Evolutionary conservation across 352 stramenopile species (phyloP), one percentile per base, ranked within the genome.

Genomic region (Blastocystis sp.): DNA sequence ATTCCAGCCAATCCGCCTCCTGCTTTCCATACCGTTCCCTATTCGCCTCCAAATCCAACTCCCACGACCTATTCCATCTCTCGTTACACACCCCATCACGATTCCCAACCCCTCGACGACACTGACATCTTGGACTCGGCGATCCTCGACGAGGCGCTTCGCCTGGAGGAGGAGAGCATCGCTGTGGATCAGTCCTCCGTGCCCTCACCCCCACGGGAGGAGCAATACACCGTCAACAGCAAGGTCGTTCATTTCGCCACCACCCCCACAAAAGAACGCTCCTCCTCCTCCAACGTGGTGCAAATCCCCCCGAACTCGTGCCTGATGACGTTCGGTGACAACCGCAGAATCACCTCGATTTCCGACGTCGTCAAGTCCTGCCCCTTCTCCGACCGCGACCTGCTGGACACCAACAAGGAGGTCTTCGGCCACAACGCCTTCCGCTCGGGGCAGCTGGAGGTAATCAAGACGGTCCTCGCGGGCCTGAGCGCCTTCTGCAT

Each of bases 401-500:
- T 88, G 38, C 78, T 74, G n/a, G 52, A 76, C 52, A 65, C 14
- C 14, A 88, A 88, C 45, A 88, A 90, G 64, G 64, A 89, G 21
- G 71, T 89, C 17, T 90, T 91, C 59, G 89, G 89, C 19, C 87
- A 88, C 66, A 76, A 87, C 34, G 64, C 34, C 14, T 91, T 91
- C 60, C 89, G 89, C 14, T 70, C 78, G 11, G 76, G 87, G 0
- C 89, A 91, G 69, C 24, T 89, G 71, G 89, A 89, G 74, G 89
- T 89, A 0, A 89, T 91, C 0, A n/a, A 45, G 34, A 62, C 60
- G 9, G 89, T 89, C 2, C 70, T 91, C 43, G 28, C 21, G 9
- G 84, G 89, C 17, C 34, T 93, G 54, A 89, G 92, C 59, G 95
- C 92, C 6, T 89, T 98, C 3, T 90, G 98, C 0, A 94, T 99